These are phyloP conservation scores for Yamadazyma diddensiae DNA, from an alignment of 1,139 yeast genomes.

Conservation along the genomic window DNA sequence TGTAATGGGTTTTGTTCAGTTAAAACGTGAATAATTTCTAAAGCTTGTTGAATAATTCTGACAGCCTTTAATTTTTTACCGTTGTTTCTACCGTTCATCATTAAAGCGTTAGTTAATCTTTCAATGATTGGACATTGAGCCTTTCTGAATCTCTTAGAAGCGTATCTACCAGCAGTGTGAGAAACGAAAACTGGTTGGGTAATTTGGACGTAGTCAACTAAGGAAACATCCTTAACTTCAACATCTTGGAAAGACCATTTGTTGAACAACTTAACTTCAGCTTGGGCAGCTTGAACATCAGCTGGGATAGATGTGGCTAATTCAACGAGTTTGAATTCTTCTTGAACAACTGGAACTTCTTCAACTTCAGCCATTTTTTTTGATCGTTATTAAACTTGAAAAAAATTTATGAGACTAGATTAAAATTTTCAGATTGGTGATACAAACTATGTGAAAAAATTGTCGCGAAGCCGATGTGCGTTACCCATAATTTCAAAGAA, in stretches of 20 bases:
- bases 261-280: constrained; percentile 97
- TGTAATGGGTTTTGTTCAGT: constrained; percentile 99
- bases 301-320: constrained; percentile 95
- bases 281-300: constrained; percentile 94
- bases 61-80: constrained; percentile 99
- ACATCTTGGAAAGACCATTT: constrained; percentile 99
- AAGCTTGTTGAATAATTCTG: constrained; percentile 98
- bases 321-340: constrained; percentile 77
- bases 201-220: constrained; percentile 97
- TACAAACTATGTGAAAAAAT: constrained; percentile 6
- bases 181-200: constrained; percentile 97
- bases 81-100: constrained; percentile 99
- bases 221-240: constrained; percentile 95
- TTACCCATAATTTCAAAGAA: not conserved
- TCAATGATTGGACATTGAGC: constrained; percentile 99
- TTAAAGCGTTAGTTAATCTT: constrained; percentile 98
- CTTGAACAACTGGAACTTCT: constrained; percentile 54
- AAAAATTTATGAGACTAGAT: constrained; percentile 5
- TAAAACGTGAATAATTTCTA: constrained; percentile 95
- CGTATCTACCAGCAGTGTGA: constrained; percentile 99
- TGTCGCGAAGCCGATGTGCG: constrained; percentile 6
- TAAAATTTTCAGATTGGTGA: constrained; percentile 12
- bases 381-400: constrained; percentile 3
- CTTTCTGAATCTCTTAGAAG: constrained; percentile 99
- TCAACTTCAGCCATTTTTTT: constrained; percentile 49